Percentiles rank a stretch among this genome's conserved stretches.
Evolutionary conservation across 2,329 filamentous ascomycete species (phyloP).

Genomic region (Neonectria ditissima): DNA sequence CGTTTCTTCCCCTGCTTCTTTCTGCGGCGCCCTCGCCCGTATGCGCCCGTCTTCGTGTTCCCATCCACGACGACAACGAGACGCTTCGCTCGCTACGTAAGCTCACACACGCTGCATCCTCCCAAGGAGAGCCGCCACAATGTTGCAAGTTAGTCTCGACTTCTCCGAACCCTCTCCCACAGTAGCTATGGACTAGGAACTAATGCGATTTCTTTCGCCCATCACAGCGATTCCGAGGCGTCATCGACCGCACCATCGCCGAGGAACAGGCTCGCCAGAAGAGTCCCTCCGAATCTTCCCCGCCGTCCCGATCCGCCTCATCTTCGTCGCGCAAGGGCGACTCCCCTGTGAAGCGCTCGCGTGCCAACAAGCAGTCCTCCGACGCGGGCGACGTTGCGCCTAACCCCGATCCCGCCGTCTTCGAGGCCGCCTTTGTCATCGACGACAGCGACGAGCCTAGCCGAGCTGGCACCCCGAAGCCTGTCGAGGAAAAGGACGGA

Average conservation of each 20-base stretch:
- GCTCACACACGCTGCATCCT: conserved; percentile 1
- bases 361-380: conserved; percentile 55
- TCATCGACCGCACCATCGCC: conserved; percentile 87
- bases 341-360: conserved; percentile 45
- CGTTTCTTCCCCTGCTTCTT: neutral
- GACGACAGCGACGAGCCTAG: conserved; percentile 82
- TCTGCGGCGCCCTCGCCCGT: conserved; percentile 7
- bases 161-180: neutral
- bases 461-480: conserved; percentile 69
- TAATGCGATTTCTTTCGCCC: conserved; percentile 2
- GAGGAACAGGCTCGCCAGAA: conserved; percentile 90
- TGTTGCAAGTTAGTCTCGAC: conserved; percentile 26
- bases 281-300: conserved; percentile 59
- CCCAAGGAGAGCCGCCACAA: conserved; percentile 13
- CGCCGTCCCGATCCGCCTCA: conserved; percentile 54
- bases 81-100: conserved; percentile 14
- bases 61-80: neutral
- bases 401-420: conserved; percentile 86
- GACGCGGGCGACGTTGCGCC: conserved; percentile 54
- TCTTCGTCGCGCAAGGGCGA: conserved; percentile 56
- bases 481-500: conserved; percentile 53
- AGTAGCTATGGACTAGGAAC: neutral
- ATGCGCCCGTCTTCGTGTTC: conserved; percentile 12
- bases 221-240: conserved; percentile 80
- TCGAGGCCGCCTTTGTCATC: conserved; percentile 86